phyloP scores from a whole-genome alignment of 805 yeast species.

The Yamadazyma ubonensis region DNA sequence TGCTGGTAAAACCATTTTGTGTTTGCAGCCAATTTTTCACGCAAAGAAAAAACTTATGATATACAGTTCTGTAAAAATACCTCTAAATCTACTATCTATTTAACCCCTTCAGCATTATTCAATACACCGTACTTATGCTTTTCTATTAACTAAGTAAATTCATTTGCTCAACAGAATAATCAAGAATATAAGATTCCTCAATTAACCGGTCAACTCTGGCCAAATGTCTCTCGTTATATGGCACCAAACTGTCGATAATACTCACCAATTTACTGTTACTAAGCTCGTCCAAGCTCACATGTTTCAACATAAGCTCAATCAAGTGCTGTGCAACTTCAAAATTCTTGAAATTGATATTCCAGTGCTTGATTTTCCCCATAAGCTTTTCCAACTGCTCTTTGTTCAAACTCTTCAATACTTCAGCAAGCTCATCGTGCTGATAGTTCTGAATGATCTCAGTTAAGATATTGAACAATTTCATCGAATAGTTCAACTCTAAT shows the following conservation, averaged over 20 bases:
- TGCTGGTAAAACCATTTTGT: neutral
- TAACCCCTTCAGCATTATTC: too few species aligned
- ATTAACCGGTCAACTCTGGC: constrained; percentile 71
- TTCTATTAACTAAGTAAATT: constrained; percentile 25
- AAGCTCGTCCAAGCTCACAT: constrained; percentile 54
- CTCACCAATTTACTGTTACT: constrained; percentile 65
- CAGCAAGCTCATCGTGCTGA: constrained; percentile 58
- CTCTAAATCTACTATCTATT: too few species aligned
- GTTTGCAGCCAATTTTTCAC: neutral
- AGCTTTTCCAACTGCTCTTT: constrained; percentile 59
- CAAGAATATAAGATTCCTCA: constrained; percentile 83
- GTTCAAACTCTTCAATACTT: constrained; percentile 54
- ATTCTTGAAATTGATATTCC: constrained; percentile 89
- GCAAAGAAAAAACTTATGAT: too few species aligned
- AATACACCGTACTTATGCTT: too few species aligned
- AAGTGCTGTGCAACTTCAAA: constrained; percentile 79
- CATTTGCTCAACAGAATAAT: constrained; percentile 81
- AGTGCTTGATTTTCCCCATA: constrained; percentile 79
- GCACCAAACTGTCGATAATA: constrained; percentile 72
- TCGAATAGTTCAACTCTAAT: constrained; percentile 83
- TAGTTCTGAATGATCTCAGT: constrained; percentile 55
- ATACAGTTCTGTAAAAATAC: too few species aligned
- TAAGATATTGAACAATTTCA: constrained; percentile 78
- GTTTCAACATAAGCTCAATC: constrained; percentile 60
- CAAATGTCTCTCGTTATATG: constrained; percentile 87